phyloP scores from a whole-genome alignment of 2,329 filamentous ascomycete genomes.

The Rugonectria rugulosa region DNA sequence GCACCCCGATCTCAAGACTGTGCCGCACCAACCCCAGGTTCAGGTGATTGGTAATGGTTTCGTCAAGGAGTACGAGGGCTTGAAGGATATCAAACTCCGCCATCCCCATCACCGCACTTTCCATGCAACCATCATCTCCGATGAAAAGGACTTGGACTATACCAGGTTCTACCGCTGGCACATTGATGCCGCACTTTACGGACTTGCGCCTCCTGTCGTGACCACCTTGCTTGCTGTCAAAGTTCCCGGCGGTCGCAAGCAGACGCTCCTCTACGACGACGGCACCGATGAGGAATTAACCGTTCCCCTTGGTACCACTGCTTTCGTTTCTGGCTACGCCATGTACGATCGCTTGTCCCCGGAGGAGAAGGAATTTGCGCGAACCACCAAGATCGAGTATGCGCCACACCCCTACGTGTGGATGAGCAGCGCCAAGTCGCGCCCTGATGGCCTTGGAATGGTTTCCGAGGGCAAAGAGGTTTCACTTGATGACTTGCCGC shows the following conservation, averaged over 20 bases:
- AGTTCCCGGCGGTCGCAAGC: conserved; percentile 71
- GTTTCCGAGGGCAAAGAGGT: conserved; percentile 72
- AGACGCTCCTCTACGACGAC: conserved; percentile 78
- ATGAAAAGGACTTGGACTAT: conserved; percentile 55
- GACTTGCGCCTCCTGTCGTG: conserved; percentile 75
- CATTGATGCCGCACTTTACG: conserved; percentile 80
- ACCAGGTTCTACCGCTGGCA: conserved; percentile 79
- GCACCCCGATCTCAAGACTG: conserved; percentile 81
- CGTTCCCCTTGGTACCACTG: conserved; percentile 78
- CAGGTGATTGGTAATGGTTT: conserved; percentile 82
- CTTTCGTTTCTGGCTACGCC: conserved; percentile 74
- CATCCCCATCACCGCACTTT: conserved; percentile 83
- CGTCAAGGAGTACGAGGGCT: conserved; percentile 73
- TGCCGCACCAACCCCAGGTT: conserved; percentile 77
- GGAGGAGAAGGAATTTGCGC: conserved; percentile 72
- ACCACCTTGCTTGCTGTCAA: conserved; percentile 78
- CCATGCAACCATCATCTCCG: conserved; percentile 69
- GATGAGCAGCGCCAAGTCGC: conserved; percentile 75
- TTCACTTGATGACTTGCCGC: conserved; percentile 64
- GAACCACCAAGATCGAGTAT: conserved; percentile 74
- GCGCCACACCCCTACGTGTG: conserved; percentile 83
- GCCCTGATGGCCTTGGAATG: conserved; percentile 74
- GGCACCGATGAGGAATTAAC: conserved; percentile 69
- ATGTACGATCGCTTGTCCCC: conserved; percentile 74
- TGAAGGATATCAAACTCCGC: conserved; percentile 70